phyloP scores from a whole-genome alignment of 495 filamentous ascomycete species.

The Lasiosphaeria ovina region DNA sequence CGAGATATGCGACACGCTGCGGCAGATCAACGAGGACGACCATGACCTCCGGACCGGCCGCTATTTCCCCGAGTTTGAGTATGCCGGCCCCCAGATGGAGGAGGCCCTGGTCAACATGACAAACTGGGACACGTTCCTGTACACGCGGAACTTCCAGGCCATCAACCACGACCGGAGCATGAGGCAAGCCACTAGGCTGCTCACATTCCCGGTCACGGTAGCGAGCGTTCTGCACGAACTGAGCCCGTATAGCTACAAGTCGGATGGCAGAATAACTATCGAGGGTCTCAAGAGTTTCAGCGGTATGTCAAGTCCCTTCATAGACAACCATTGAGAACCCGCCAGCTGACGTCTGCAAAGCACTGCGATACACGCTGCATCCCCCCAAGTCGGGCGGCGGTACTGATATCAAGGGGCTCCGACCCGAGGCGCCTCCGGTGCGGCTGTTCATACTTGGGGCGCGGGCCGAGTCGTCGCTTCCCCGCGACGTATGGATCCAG shows the following conservation, averaged over 20 bases:
- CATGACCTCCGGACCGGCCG: constrained; percentile 89
- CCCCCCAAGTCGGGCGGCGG: constrained; percentile 77
- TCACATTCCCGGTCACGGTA: constrained; percentile 92
- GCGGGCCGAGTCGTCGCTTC: constrained; percentile 92
- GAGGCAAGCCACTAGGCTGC: constrained; percentile 84
- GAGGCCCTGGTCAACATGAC: constrained; percentile 94
- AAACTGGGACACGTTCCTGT: constrained; percentile 96
- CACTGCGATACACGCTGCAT: constrained; percentile 89
- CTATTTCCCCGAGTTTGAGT: constrained; percentile 91
- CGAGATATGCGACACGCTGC: constrained; percentile 84
- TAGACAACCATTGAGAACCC: background rate
- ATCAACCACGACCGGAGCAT: constrained; percentile 84
- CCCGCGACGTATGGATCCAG: constrained; percentile 91
- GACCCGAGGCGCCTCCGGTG: constrained; percentile 78
- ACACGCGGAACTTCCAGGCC: constrained; percentile 81
- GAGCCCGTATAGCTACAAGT: constrained; percentile 80
- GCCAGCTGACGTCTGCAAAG: constrained; percentile 40
- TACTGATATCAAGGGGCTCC: constrained; percentile 70
- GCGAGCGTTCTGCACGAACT: constrained; percentile 89
- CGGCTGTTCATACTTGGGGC: constrained; percentile 94
- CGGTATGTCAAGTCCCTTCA: constrained; percentile 56
- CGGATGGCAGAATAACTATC: constrained; percentile 67
- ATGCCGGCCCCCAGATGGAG: constrained; percentile 83
- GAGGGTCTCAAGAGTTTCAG: constrained; percentile 92
- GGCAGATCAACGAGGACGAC: constrained; percentile 96